Base-by-base conservation (phyloP, 805 yeast genomes). In the Torulaspora indica region DNA sequence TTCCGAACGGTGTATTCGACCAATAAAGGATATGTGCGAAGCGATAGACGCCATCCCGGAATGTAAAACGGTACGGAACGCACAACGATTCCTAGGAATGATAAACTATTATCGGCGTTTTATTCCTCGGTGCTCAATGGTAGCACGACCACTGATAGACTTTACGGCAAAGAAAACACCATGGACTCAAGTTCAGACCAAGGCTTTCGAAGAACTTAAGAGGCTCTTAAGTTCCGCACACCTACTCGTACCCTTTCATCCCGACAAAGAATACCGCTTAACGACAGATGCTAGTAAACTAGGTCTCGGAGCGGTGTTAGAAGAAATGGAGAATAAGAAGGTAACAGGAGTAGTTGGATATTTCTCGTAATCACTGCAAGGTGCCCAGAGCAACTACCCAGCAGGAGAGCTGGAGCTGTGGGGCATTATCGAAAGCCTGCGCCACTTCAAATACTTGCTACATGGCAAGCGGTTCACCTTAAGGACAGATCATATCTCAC, bases 21-120 rank as follows among this genome's bases (percentile, higher is more conserved):
- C 38, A 6, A 13, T 35, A 4, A 15, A 13, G 14, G 27, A 15
- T 6, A 35, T 6, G 14, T 35, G 38, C n/a, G 27, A 35, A 17
- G 22, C 38, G 4, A 35, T 35, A 4, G 8, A 14, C 25, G 25
- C 17, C 5, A 4, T 35, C 8, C 38, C 38, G 14, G 10, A 4
- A 13, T 20, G 23, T 5, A 35, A 8, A 17, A 35, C 23, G 4
- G 22, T 35, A 8, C 5, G 15, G 18, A 12, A 35, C 4, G 27
- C 38, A 3, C 38, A 35, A 13, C 27, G 24, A 10, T 35, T 35
- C n/a, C 14, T 35, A 35, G 24, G 38, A 20, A 35, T 14, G 38
- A 17, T 35, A 3, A 15, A 35, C 7, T 35, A 35, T 23, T 35
- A 17, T 17, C 24, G 41, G 12, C 14, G 18, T 2, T 25, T 38